Conservation (phyloP, 441 rosid species). For the Biscutella auriculata region DNA sequence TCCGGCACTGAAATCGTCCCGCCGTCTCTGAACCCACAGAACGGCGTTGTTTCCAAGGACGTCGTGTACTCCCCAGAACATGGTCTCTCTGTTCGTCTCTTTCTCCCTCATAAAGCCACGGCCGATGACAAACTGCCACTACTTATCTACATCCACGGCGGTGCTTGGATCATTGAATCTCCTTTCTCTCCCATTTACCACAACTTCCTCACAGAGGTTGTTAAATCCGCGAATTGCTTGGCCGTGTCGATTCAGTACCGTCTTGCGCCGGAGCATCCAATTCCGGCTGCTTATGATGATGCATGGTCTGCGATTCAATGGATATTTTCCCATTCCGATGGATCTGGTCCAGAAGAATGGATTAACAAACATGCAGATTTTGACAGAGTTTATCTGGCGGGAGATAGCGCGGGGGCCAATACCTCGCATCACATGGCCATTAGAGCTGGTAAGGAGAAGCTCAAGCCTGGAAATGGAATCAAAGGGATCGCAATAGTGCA, state of each 20-base stretch:
- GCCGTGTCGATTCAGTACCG: slow-evolving; percentile 43
- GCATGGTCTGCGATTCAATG: slow-evolving; percentile 36
- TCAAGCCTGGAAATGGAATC: background rate
- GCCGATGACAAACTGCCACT: slow-evolving; percentile 26
- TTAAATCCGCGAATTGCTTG: slow-evolving; percentile 29
- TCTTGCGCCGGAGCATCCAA: slow-evolving; percentile 37
- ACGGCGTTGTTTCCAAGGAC: slow-evolving; percentile 47
- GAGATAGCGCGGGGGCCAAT: slow-evolving; percentile 53
- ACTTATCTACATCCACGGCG: slow-evolving; percentile 53
- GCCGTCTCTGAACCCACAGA: slow-evolving; percentile 26
- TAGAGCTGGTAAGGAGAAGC: slow-evolving; percentile 21
- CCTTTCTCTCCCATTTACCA: slow-evolving; percentile 36
- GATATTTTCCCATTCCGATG: slow-evolving; percentile 28
- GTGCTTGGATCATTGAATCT: slow-evolving; percentile 36
- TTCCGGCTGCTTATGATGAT: slow-evolving; percentile 37
- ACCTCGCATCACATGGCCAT: slow-evolving; percentile 38
- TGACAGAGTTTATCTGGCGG: slow-evolving; percentile 28
- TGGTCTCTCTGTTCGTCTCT: slow-evolving; percentile 32
- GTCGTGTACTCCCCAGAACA: slow-evolving; percentile 23
- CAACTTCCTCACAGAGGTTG: slow-evolving; percentile 19
- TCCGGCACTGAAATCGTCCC: slow-evolving; percentile 26
- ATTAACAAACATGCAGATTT: slow-evolving; percentile 32
- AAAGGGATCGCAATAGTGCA: slow-evolving; percentile 26
- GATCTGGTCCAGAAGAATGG: slow-evolving; percentile 43
- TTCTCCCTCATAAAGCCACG: slow-evolving; percentile 22